Evolutionary conservation across 345 rosid genomes (phyloP), one percentile per base, ranked within the genome.

Genomic region (Firmiana major): DNA sequence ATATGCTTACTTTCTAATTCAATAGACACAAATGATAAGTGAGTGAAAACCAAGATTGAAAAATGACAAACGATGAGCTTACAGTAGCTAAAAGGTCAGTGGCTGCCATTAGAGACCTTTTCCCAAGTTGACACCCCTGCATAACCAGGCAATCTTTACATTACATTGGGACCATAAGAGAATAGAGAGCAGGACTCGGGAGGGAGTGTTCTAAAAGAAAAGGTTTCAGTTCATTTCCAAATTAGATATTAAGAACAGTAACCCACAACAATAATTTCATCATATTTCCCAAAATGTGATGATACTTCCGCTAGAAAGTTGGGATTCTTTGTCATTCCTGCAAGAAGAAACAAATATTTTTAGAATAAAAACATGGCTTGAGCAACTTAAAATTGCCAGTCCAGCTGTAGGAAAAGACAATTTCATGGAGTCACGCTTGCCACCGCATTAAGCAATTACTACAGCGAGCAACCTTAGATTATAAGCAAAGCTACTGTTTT

Each of bases 101-200:
- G 38, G 97, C 97, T 11, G 98, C 99, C 92, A 91, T 84, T 75
- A 90, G 60, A 72, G 98, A 95, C 67, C 86, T 83, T 62, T 89
- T 79, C 76, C 99, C 98, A 31, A 75, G 74, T 75, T 95, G 94
- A 73, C 97, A 93, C 38, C 99, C 97, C 99, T 95, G 82, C 57
- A 36, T 59, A 66, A 11, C 53, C 65, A 62, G 11, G 13, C 21
- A 79, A 57, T 31, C 58, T 54, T 31, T 16, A 26, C 73, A 79
- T 21, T 8, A 16, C 5, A 21, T 22, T 8, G 0, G n/a, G 63
- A 36, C 48, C 58, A 46, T 40, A 19, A 2, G 22, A 71, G 15
- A 22, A 3, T 1, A 22, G n/a, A 17, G 3, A 26, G 5, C n/a
- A n/a, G 40, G 9, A 31, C n/a, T n/a, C n/a, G n/a, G n/a, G 24